A percentile compares a stretch with the other conserved stretches of the same genome.
phyloP scores from a whole-genome alignment of 192 early-diverging fungal species.

The Backusella mclennaniae region DNA sequence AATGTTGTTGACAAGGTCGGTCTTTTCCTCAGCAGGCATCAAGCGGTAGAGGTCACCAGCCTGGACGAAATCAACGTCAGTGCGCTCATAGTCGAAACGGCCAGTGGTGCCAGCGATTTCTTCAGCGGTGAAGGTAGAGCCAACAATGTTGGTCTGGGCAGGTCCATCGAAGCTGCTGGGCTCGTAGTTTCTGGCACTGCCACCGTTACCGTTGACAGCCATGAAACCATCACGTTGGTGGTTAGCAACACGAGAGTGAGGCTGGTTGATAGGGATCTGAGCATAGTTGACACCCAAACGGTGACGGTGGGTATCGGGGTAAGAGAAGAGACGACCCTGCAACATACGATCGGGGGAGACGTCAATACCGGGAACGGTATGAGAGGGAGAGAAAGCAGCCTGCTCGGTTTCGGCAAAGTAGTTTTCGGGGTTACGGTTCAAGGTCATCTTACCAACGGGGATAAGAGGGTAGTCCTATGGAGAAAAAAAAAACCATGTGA shows the following conservation, averaged over 20 bases:
- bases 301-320: constrained; percentile 84
- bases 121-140: constrained; percentile 49
- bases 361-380: constrained; percentile 82
- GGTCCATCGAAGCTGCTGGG: constrained; percentile 63
- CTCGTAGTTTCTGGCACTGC: constrained; percentile 61
- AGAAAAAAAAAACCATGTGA: neutral
- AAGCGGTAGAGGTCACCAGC: constrained; percentile 65
- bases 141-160: constrained; percentile 55
- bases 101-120: constrained; percentile 51
- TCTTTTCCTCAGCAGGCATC: constrained; percentile 59
- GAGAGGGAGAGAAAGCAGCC: constrained; percentile 73
- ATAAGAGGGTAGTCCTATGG: constrained; percentile 67
- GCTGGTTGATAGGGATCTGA: constrained; percentile 83
- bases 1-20: constrained; percentile 61
- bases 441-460: constrained; percentile 71
- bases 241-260: constrained; percentile 56
- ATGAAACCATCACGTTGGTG: constrained; percentile 78
- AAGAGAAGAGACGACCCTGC: constrained; percentile 84
- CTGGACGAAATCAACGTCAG: constrained; percentile 68
- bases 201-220: constrained; percentile 61
- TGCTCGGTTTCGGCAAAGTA: constrained; percentile 89
- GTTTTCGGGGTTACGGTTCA: constrained; percentile 83
- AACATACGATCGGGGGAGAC: constrained; percentile 78
- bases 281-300: constrained; percentile 79
- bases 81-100: constrained; percentile 55